Conservation (phyloP, 129 eudicot genomes). For the Centrapalus pauciflorus region DNA sequence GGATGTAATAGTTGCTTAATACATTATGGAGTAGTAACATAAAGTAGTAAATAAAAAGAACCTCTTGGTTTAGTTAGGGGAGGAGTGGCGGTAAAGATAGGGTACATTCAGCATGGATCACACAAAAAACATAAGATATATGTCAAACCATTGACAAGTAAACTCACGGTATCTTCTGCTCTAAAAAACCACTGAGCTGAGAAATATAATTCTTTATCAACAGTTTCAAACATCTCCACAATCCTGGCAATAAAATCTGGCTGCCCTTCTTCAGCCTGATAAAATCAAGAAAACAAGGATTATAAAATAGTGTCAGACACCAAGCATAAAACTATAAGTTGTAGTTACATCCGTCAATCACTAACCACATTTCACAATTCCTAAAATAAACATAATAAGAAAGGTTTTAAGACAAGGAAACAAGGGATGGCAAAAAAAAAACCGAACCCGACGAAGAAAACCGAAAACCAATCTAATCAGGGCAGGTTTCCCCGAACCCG, state of each 20-base stretch:
- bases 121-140: not conserved
- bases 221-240: slow-evolving; percentile 46
- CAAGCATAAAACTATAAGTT: not conserved
- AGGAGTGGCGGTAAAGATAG: too few relatives aligned
- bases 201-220: slow-evolving; percentile 25
- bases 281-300: not conserved
- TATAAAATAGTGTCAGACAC: not conserved
- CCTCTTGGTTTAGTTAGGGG: too few relatives aligned
- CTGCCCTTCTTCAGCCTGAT: slow-evolving; percentile 49
- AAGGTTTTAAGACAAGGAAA: not conserved
- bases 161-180: slow-evolving; percentile 53
- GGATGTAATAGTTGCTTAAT: not conserved
- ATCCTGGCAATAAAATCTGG: slow-evolving; percentile 45
- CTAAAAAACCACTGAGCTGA: slow-evolving; percentile 65
- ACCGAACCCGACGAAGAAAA: too few relatives aligned
- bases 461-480: too few relatives aligned
- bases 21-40: too few relatives aligned
- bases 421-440: too few relatives aligned
- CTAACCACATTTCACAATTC: not conserved
- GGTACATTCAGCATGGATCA: not conserved
- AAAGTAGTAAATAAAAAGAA: too few relatives aligned
- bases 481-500: too few relatives aligned
- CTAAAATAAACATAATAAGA: not conserved
- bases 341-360: not conserved
- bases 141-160: not conserved